Conservation (phyloP, 352 stramenopile genomes). For the Globisporangium irregulare region DNA sequence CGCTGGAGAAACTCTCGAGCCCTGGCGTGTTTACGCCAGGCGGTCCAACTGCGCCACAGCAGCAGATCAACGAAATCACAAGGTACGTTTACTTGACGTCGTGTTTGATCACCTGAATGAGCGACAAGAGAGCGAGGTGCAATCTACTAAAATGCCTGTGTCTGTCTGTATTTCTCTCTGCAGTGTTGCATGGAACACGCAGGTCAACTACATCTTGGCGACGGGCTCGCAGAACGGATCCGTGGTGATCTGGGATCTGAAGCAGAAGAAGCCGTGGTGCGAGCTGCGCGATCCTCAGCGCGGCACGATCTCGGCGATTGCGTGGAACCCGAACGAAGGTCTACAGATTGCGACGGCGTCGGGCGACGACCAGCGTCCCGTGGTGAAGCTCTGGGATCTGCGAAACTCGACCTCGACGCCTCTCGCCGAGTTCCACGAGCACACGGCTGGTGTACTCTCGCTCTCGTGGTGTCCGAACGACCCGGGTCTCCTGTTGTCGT, state of each 20-base stretch:
- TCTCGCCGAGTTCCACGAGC: conserved; percentile 93
- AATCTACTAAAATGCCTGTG: neutral
- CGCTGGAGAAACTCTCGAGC: conserved; percentile 87
- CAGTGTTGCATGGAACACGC: conserved; percentile 96
- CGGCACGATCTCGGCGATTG: conserved; percentile 89
- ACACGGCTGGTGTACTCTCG: conserved; percentile 94
- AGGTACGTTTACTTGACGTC: conserved; percentile 25
- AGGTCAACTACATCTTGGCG: conserved; percentile 97
- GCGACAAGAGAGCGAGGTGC: neutral
- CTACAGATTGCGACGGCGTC: conserved; percentile 96
- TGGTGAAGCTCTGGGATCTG: conserved; percentile 98
- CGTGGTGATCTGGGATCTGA: conserved; percentile 97
- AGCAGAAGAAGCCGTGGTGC: conserved; percentile 98
- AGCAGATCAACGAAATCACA: conserved; percentile 85
- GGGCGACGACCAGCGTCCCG: conserved; percentile 93
- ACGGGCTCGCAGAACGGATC: conserved; percentile 93
- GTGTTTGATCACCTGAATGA: neutral
- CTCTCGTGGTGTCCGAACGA: conserved; percentile 98
- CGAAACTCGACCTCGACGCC: conserved; percentile 97
- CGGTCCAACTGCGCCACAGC: conserved; percentile 49
- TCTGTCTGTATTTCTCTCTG: neutral
- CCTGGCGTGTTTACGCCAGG: conserved; percentile 90
- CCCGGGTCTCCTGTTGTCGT: conserved; percentile 91
- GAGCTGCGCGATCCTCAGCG: conserved; percentile 91
- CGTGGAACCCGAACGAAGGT: conserved; percentile 98